Evolutionary conservation across 2,329 filamentous ascomycete genomes (phyloP).

Genomic region (Ophiostoma sp.): DNA sequence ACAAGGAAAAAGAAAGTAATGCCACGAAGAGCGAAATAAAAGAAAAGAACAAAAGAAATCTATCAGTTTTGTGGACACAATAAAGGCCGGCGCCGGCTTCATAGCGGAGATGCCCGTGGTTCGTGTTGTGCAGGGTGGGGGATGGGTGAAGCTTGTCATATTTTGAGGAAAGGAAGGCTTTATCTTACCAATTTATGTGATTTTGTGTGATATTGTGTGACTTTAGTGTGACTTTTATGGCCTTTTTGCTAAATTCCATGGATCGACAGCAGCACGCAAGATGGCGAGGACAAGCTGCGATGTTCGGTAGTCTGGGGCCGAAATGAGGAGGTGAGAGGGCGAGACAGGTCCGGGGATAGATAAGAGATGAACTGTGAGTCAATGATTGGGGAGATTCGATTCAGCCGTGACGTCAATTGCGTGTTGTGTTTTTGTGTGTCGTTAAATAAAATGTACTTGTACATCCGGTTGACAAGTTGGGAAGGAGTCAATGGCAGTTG

Average conservation of each 20-base stretch:
- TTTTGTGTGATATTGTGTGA: not conserved
- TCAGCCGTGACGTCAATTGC: not conserved
- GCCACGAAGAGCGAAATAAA: not conserved
- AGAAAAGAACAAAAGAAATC: not conserved
- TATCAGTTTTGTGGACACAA: not conserved
- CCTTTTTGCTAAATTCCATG: not conserved
- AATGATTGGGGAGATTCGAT: not conserved
- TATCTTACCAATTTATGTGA: not conserved
- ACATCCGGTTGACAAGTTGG: not conserved
- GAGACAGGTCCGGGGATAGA: not conserved
- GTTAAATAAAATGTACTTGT: not conserved
- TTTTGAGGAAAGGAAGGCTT: not conserved
- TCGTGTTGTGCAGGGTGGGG: constrained; percentile 1
- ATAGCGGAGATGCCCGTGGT: not conserved
- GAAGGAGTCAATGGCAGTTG: not conserved
- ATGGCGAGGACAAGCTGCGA: constrained; percentile 6
- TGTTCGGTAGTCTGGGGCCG: not conserved
- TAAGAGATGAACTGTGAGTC: constrained; percentile 9
- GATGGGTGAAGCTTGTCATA: not conserved
- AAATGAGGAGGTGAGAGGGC: constrained; percentile 12
- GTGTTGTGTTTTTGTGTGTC: not conserved
- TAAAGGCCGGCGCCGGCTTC: constrained; percentile 3
- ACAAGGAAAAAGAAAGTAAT: not conserved
- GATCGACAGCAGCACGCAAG: not conserved
- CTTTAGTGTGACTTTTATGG: not conserved